Base-by-base conservation (phyloP, 2,329 filamentous ascomycete genomes). In the Aureobasidium sp. region DNA sequence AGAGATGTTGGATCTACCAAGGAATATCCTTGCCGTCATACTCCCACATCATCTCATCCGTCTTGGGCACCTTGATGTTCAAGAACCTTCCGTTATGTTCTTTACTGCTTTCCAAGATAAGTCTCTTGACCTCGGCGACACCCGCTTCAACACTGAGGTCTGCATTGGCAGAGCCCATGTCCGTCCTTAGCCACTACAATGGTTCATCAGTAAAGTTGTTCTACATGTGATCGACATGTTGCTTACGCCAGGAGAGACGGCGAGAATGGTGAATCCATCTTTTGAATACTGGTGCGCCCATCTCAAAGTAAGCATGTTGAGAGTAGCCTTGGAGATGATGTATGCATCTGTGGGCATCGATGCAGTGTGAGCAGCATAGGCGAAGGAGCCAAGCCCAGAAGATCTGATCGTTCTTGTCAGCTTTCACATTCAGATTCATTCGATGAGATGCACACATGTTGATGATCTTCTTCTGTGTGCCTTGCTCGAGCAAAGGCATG, bases 1-100 rank as follows among this genome's bases (percentile, higher is more conserved):
- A 25, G 22, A 25, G 22, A 25, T 25, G 22, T 25, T 25, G 22
- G 22, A 25, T 25, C 14, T 57, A 66, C 63, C 63, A 66, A 11
- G 65, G 59, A 9, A 64, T 5, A 67, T 67, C 45, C 64, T 59
- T 7, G 62, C 65, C 65, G 22, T 66, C 49, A 31, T 66, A 66
- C n/a, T 73, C 62, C 63, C 20, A 58, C 25, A 37, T 34, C 55
- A 58, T 76, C 71, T 73, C 63, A 63, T 76, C 72, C 71, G 72
- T 76, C 0, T 75, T 76, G 0, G 71, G 66, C 5, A 77, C 71
- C 61, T 70, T 67, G 25, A 79, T 74, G 48, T 77, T 76, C 15
- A 74, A 29, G 47, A 83, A 86, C 64, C 77, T 83, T 14, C 79
- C 79, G 64, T 73, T 78, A 34, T 75, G 72, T 58, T 74, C 71